Percentiles rank a stretch among this genome's conserved stretches.
phyloP scores from a whole-genome alignment of 2,329 filamentous ascomycete species.

The Fusarium ambrosium region DNA sequence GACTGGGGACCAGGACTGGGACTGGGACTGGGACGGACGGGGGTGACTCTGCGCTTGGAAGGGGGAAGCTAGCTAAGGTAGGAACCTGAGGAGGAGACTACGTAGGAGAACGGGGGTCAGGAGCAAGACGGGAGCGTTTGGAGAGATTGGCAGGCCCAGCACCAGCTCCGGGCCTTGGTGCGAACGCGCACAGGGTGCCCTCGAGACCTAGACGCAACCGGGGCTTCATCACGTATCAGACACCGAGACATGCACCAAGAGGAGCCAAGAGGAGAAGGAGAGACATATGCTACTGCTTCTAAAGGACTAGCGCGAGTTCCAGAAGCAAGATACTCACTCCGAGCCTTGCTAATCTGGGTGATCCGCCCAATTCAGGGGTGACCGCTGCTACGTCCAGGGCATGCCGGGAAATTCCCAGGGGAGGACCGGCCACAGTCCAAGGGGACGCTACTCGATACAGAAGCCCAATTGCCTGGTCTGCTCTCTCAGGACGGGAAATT shows the following conservation, averaged over 20 bases:
- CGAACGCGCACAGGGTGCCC: conserved; percentile 29
- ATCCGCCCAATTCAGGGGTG: conserved; percentile 16
- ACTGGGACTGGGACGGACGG: conserved; percentile 28
- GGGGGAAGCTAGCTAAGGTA: conserved; percentile 20
- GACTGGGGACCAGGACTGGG: conserved; percentile 35
- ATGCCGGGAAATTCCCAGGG: conserved; percentile 23
- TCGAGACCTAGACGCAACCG: conserved; percentile 33
- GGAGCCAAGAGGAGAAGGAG: conserved; percentile 25
- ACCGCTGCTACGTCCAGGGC: conserved; percentile 14
- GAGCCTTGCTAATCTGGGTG: conserved; percentile 18
- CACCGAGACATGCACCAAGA: conserved; percentile 24
- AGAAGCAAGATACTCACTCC: conserved; percentile 18
- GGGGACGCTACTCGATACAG: conserved; percentile 19
- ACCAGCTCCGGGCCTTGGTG: conserved; percentile 18
- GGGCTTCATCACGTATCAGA: conserved; percentile 12
- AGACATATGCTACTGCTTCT: conserved; percentile 20
- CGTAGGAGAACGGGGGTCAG: conserved; percentile 13
- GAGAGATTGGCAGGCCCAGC: conserved; percentile 34
- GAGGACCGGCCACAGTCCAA: conserved; percentile 26
- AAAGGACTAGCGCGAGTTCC: conserved; percentile 30
- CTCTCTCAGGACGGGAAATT: conserved; percentile 33
- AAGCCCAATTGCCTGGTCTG: not conserved
- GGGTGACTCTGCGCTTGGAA: conserved; percentile 27
- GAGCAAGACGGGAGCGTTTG: conserved; percentile 12
- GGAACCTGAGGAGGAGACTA: conserved; percentile 22